Conservation (phyloP, 1,284 basidiomycete genomes). For the Leccinum colubrinum region DNA sequence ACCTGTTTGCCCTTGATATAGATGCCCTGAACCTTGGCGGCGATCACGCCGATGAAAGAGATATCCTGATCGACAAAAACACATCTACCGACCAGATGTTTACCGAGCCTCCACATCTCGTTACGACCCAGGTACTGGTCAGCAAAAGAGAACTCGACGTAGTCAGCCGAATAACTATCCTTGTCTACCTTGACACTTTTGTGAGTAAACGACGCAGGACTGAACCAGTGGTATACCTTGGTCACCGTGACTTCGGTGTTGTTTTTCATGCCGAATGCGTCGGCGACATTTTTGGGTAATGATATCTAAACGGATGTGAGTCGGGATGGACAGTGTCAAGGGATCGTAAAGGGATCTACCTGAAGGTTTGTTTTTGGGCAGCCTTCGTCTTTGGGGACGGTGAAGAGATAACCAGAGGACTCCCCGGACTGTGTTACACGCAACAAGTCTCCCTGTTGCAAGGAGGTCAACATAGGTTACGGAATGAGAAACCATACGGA, state of each 20-base stretch:
- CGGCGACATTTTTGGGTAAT: constrained; percentile 66
- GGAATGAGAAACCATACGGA: neutral
- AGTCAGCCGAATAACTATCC: constrained; percentile 66
- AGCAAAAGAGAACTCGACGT: constrained; percentile 86
- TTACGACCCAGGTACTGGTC: constrained; percentile 92
- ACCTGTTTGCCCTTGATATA: constrained; percentile 68
- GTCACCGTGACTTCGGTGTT: constrained; percentile 56
- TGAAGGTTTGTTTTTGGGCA: constrained; percentile 61
- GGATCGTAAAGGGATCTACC: constrained; percentile 36
- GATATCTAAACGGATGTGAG: constrained; percentile 53
- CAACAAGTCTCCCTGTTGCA: constrained; percentile 63
- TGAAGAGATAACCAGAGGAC: constrained; percentile 59
- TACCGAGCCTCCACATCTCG: constrained; percentile 89
- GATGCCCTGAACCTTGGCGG: constrained; percentile 77
- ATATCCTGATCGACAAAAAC: constrained; percentile 71
- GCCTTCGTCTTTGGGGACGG: constrained; percentile 61
- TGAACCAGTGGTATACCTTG: too few relatives aligned
- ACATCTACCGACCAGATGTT: constrained; percentile 76
- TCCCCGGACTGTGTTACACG: constrained; percentile 48
- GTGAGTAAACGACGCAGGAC: constrained; percentile 1
- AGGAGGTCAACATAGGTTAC: neutral
- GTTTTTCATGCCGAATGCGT: constrained; percentile 67
- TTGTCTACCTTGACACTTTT: constrained; percentile 57
- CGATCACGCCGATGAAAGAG: constrained; percentile 73
- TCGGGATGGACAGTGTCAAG: constrained; percentile 1